Base-by-base conservation (phyloP, 1,139 yeast genomes). In the Kodamaea sp. region DNA sequence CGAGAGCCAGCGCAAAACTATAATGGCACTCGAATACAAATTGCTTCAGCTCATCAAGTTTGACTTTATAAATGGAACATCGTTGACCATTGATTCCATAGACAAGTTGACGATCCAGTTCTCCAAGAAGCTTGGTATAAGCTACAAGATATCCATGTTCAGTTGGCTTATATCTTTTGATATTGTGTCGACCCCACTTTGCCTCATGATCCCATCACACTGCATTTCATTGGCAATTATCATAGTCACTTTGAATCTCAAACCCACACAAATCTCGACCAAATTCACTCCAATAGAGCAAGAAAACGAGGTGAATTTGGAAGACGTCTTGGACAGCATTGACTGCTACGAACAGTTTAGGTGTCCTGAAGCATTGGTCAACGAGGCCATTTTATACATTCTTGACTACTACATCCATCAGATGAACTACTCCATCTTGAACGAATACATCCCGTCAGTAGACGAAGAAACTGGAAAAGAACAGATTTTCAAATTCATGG, bases 91-190 rank as follows among this genome's bases (percentile, higher is more conserved):
- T 15, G 63, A 59, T 15, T 63, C 69, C 13, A 73, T 83, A 12
- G 96, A 88, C 56, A 79, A 78, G 44, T 75, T 80, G 46, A 70
- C 88, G 15, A 71, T 87, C 21, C 84, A 83, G 50, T 74, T 87
- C 39, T 71, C 80, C 35, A 84, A 83, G 49, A 67, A 71, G 26
- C 61, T 80, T 35, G 60, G 63, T 3, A 47, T 83, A 11, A 69
- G 66, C 28, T 69, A 71, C 43, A 64, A 63, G 16, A 53, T 70
- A 15, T 66, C 80, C 7, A 68, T 73, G 48, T 60, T 78, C 32
- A 80, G 90, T 4, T 92, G 97, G 96, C 61, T 78, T 15, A 70
- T 90, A 4, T 70, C 82, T 11, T 79, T 80, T 46, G 98, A 92
- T 53, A 69, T 83, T 10, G 79, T 83, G 55, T 76, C 81, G 35